Percentiles rank a stretch among this genome's conserved stretches.
These are phyloP conservation scores for Boehmeria nivea DNA, from an alignment of 306 rosid genomes.

Conservation along the genomic window DNA sequence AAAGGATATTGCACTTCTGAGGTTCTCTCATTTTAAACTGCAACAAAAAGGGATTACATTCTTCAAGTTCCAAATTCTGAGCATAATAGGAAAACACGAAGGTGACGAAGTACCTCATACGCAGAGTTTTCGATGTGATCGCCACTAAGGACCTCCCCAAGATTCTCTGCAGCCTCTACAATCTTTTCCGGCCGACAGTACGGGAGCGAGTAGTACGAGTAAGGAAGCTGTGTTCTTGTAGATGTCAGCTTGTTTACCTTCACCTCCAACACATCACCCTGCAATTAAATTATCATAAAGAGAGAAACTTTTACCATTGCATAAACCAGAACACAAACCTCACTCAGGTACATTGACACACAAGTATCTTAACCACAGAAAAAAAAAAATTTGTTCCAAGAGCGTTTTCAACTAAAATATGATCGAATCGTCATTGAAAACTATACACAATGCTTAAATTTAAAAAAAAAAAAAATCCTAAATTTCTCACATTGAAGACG, in stretches of 20 bases:
- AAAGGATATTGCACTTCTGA: conserved; percentile 64
- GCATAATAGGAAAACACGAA: conserved; percentile 5
- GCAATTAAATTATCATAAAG: conserved; percentile 24
- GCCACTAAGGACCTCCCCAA: conserved; percentile 90
- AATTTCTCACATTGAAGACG: no score
- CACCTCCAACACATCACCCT: conserved; percentile 68
- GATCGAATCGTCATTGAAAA: no score
- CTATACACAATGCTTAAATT: no score
- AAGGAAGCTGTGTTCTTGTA: conserved; percentile 85
- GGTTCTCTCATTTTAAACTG: conserved; percentile 95
- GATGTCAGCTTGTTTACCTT: conserved; percentile 88
- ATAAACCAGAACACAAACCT: neutral
- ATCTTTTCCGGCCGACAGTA: conserved; percentile 66
- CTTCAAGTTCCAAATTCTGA: no score
- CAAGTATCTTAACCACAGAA: no score
- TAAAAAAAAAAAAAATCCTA: no score
- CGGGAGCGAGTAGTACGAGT: conserved; percentile 70
- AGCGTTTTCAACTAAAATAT: no score
- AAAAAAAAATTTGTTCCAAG: no score
- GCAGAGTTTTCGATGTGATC: conserved; percentile 90
- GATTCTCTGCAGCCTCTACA: conserved; percentile 87
- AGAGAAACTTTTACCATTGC: conserved; percentile 7
- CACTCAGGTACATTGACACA: no score
- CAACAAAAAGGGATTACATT: no score
- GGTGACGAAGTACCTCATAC: conserved; percentile 47